Base-by-base conservation (phyloP, 352 stramenopile genomes). In the Pseudoperonospora humuli region DNA sequence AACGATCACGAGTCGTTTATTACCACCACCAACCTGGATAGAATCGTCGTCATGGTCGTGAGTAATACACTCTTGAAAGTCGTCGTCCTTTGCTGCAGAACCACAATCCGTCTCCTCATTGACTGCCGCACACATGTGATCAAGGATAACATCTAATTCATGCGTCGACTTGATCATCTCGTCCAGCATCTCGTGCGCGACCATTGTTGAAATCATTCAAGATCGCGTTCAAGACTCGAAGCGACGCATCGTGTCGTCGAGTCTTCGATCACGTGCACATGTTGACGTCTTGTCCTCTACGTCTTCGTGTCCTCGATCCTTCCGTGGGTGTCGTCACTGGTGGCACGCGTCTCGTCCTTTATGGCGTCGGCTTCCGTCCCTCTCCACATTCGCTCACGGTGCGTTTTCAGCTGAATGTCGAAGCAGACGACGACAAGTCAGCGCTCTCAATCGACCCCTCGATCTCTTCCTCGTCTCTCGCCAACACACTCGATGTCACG, bases 351-450 rank as follows among this genome's bases (percentile, higher is more conserved):
- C 11, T 87, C n/a, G 15, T 80, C 5, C 45, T 87, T 20, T 70
- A 87, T 37, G 72, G 75, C 42, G 68, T 49, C 2, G 72, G 72
- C 21, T 87, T 87, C 60, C 66, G 67, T 3, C 59, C 75, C 21
- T 43, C 39, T 20, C 75, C 71, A 36, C 75, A 86, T 54, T 81
- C 75, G 38, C 64, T 86, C 37, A 54, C 64, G n/a, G 71, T 86
- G 35, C 69, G 71, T 23, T 80, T 84, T 43, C 61, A 56, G 8
- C 43, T 83, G 34, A 14, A 54, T 2, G 45, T 64, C 14, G 31
- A 51, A n/a, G 39, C n/a, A n/a, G n/a, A 58, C 4, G 8, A 4
- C 5, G 28, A 33, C 11, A n/a, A 13, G 4, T n/a, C n/a, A n/a
- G n/a, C n/a, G n/a, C n/a, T n/a, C n/a, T n/a, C n/a, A n/a, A 28